These are phyloP conservation scores for Talaromyces borbonicus DNA, from an alignment of 495 filamentous ascomycete genomes.

Conservation along the genomic window DNA sequence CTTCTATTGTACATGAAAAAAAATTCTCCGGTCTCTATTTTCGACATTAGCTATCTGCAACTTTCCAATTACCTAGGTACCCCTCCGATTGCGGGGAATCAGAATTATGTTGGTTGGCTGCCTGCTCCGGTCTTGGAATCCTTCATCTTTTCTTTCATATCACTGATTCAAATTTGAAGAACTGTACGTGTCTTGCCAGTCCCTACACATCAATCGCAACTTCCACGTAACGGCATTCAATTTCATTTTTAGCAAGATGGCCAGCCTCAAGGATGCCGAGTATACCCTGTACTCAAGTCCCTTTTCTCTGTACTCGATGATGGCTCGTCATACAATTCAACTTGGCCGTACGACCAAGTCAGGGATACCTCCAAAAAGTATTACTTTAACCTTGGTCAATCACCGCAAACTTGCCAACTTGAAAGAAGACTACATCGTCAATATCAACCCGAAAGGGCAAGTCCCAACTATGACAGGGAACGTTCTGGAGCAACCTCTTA, in stretches of 20 bases:
- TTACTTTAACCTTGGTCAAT: neutral
- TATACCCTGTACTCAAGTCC: slow-evolving; percentile 5
- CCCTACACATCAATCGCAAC: too few species aligned
- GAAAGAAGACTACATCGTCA: neutral
- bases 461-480: slow-evolving; percentile 6
- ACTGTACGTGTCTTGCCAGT: too few species aligned
- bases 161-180: too few species aligned
- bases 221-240: too few species aligned
- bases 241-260: too few species aligned
- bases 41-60: too few species aligned
- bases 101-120: too few species aligned
- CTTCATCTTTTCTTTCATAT: too few species aligned
- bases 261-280: neutral
- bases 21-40: too few species aligned
- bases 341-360: neutral
- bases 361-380: neutral
- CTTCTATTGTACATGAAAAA: too few species aligned
- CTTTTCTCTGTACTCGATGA: slow-evolving; percentile 7
- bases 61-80: too few species aligned
- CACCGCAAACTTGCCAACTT: neutral
- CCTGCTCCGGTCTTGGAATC: too few species aligned
- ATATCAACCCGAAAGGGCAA: slow-evolving; percentile 4
- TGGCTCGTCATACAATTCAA: slow-evolving; percentile 3
- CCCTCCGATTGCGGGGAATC: neutral
- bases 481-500: slow-evolving; percentile 2